Evolutionary conservation across 1,284 basidiomycete genomes (phyloP).

Genomic region (Exobasidium rhododendri): DNA sequence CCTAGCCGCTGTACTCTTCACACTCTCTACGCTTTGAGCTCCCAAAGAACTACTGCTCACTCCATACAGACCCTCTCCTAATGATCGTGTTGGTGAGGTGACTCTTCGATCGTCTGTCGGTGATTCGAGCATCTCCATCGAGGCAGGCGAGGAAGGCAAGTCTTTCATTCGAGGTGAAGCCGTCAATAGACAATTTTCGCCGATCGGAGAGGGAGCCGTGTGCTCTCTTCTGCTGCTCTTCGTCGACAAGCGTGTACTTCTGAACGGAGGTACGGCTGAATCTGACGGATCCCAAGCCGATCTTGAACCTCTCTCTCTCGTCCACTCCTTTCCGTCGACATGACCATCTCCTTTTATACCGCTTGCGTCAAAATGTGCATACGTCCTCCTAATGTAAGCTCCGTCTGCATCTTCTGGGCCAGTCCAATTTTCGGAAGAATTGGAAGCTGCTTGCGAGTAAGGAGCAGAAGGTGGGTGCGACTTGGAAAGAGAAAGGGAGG

Average conservation of each 20-base stretch:
- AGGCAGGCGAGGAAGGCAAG: neutral
- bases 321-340: slow-evolving; percentile 47
- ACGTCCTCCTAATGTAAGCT: slow-evolving; percentile 43
- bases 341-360: slow-evolving; percentile 46
- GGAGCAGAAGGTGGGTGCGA: neutral
- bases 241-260: no score
- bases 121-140: neutral
- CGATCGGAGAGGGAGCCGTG: no score
- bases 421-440: slow-evolving; percentile 23
- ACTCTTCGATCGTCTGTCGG: neutral
- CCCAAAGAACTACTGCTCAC: slow-evolving; percentile 2
- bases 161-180: no score
- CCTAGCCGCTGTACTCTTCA: neutral
- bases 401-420: slow-evolving; percentile 34
- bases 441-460: slow-evolving; percentile 6
- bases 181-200: no score
- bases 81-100: neutral
- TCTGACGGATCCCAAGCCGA: slow-evolving; percentile 7
- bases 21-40: neutral
- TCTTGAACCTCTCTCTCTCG: slow-evolving; percentile 26
- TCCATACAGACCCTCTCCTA: neutral
- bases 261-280: neutral
- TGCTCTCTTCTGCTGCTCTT: no score
- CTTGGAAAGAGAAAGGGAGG: neutral
- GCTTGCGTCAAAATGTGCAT: slow-evolving; percentile 39